A percentile compares a stretch with the other conserved stretches of the same genome.
Evolutionary conservation across 2,329 filamentous ascomycete species (phyloP).

Genomic region (Beauveria scarabaeidicola): DNA sequence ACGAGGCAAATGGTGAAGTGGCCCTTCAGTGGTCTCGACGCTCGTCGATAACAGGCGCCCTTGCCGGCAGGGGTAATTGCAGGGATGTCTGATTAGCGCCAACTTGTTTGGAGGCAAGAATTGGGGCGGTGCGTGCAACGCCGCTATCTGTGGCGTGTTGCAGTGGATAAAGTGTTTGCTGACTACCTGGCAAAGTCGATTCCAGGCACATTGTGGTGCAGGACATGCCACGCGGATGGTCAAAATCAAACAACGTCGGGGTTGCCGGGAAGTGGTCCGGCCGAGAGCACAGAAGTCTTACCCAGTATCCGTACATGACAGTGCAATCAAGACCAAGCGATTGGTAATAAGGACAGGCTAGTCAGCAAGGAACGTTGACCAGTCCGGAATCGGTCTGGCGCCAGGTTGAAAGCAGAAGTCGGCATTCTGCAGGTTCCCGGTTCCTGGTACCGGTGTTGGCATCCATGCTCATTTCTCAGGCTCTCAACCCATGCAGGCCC

Average conservation of each 20-base stretch:
- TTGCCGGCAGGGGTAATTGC: neutral
- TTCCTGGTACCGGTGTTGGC: no score
- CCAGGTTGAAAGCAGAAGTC: neutral
- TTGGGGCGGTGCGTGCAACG: neutral
- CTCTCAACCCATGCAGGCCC: no score
- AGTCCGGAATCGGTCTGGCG: neutral
- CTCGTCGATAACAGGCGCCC: neutral
- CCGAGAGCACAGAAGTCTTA: neutral
- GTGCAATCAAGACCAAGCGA: neutral
- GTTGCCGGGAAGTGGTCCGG: neutral
- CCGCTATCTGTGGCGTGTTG: neutral
- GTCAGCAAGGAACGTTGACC: neutral
- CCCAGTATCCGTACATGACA: no score
- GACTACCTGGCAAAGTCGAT: neutral
- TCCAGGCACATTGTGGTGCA: neutral
- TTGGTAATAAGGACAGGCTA: neutral
- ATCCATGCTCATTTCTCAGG: no score
- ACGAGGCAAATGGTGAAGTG: neutral
- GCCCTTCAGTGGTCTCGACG: neutral
- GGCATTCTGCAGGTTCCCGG: no score
- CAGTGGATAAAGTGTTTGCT: neutral
- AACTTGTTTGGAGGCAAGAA: neutral
- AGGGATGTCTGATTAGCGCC: neutral
- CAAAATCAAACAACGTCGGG: slow-evolving; percentile 1
- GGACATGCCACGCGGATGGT: neutral